Conservation (phyloP, 2,329 filamentous ascomycete genomes). For the Ceratocystis albifundus region DNA sequence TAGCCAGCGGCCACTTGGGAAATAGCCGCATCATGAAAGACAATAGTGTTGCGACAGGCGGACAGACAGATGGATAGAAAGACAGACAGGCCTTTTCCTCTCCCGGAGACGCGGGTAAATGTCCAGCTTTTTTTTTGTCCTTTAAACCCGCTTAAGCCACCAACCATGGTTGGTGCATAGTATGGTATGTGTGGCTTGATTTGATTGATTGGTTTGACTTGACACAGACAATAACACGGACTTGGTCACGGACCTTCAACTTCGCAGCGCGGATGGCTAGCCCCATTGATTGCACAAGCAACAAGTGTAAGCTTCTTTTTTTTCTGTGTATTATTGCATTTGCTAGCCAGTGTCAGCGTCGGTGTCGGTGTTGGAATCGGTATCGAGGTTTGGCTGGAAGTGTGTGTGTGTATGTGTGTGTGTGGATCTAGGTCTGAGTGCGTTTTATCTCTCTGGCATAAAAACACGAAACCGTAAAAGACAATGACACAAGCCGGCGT, state of each 20-base stretch:
- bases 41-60: slow-evolving; percentile 2
- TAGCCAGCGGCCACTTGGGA: background rate
- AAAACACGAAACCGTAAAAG: no score
- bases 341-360: background rate
- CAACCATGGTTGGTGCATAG: no score
- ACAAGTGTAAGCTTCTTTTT: background rate
- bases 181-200: background rate
- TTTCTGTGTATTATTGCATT: background rate
- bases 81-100: background rate
- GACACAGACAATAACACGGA: slow-evolving; percentile 13
- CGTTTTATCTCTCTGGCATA: no score
- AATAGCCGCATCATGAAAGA: slow-evolving; percentile 10
- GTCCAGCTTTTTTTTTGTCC: background rate
- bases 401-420: no score
- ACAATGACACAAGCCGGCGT: no score
- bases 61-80: no score
- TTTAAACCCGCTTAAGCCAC: no score
- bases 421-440: no score
- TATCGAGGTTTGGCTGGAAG: no score
- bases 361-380: background rate
- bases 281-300: background rate
- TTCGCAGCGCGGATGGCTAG: slow-evolving; percentile 1
- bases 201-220: slow-evolving; percentile 9
- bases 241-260: slow-evolving; percentile 3
- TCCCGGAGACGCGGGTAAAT: background rate